phyloP scores from a whole-genome alignment of 305 asterid species.

The Fraxinus platypoda region DNA sequence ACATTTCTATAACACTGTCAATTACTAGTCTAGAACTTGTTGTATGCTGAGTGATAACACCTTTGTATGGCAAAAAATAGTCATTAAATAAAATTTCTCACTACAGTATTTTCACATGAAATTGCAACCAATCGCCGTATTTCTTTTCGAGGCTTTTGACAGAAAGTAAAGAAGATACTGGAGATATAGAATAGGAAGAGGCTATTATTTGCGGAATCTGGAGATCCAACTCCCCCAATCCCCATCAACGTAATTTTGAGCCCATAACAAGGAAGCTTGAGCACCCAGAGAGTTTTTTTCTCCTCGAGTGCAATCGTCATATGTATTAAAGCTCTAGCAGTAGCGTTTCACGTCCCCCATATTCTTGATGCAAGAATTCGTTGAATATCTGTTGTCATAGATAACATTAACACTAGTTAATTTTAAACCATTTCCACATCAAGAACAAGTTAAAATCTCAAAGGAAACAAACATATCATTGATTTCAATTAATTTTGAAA shows the following conservation, averaged over 20 bases:
- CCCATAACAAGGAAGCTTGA: conserved; percentile 39
- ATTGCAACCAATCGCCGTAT: conserved; percentile 3
- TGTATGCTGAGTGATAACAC: conserved; percentile 24
- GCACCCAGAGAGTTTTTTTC: conserved; percentile 53
- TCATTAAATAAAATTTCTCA: conserved; percentile 29
- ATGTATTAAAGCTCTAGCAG: conserved; percentile 67
- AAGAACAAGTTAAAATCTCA: background rate
- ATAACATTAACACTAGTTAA: background rate
- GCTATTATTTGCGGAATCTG: background rate
- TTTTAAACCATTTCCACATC: background rate
- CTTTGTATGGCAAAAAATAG: conserved; percentile 45
- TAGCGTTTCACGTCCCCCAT: conserved; percentile 74
- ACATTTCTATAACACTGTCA: conserved; percentile 16
- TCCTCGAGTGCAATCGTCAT: conserved; percentile 69
- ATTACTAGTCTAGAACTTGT: conserved; percentile 23
- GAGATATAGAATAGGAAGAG: background rate
- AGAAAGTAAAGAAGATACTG: background rate
- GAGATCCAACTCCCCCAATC: conserved; percentile 45
- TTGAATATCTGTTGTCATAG: conserved; percentile 48
- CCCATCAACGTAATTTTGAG: conserved; percentile 39
- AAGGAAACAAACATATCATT: background rate
- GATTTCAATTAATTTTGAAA: background rate
- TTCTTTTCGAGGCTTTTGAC: background rate
- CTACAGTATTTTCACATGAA: conserved; percentile 15
- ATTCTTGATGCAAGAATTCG: conserved; percentile 55